Percentiles rank a stretch among this genome's conserved stretches.
These are phyloP conservation scores for Wallemia mellicola DNA, from an alignment of 1,284 basidiomycete genomes.

Conservation along the genomic window DNA sequence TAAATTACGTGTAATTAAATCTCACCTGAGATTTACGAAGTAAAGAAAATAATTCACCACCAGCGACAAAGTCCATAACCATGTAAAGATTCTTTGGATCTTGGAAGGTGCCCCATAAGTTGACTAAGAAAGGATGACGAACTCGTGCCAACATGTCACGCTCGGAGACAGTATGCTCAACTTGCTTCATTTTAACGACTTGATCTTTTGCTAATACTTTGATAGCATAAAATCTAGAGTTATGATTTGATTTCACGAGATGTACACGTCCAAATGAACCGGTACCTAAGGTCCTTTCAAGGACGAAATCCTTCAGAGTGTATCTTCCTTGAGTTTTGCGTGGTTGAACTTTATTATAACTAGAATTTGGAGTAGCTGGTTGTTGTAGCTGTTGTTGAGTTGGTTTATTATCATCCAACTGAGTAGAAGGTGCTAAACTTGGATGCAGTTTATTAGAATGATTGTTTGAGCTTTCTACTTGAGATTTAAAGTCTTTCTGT, in stretches of 20 bases:
- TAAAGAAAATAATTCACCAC: conserved; percentile 23
- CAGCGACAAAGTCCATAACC: conserved; percentile 22
- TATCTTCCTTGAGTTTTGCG: conserved; percentile 22
- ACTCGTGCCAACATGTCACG: conserved; percentile 21
- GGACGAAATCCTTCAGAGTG: conserved; percentile 20
- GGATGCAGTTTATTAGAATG: not conserved
- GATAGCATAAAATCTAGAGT: conserved; percentile 70
- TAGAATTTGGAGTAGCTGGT: not conserved
- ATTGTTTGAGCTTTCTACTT: not conserved
- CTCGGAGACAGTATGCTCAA: conserved; percentile 26
- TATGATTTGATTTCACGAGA: conserved; percentile 69
- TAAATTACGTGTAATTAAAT: conserved; percentile 2
- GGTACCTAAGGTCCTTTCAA: conserved; percentile 29
- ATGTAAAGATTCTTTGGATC: conserved; percentile 24
- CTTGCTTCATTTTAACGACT: conserved; percentile 23
- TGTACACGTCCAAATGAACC: conserved; percentile 88
- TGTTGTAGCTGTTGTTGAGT: too few relatives aligned
- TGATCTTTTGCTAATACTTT: conserved; percentile 24
- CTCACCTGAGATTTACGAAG: conserved; percentile 10
- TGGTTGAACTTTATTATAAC: not conserved
- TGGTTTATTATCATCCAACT: not conserved
- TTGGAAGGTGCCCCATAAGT: conserved; percentile 21
- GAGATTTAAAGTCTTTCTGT: not conserved
- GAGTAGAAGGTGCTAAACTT: not conserved
- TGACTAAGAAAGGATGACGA: conserved; percentile 26